Percentiles rank a stretch among this genome's conserved stretches.
Evolutionary conservation across 2,329 filamentous ascomycete species (phyloP).

Genomic region (Trichoderma brevicompactum): DNA sequence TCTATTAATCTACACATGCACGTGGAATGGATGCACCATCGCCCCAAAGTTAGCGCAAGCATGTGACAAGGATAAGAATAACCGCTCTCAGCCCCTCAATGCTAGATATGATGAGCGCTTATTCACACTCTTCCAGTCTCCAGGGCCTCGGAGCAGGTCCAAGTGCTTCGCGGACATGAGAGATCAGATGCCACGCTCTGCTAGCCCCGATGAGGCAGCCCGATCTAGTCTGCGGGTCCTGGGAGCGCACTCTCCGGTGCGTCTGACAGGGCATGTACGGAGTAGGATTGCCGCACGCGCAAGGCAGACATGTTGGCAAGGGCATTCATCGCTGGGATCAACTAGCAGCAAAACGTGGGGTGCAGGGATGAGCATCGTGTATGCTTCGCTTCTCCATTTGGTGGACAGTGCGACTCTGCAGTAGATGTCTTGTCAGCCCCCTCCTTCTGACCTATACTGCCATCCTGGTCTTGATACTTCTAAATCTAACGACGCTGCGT

Average conservation of each 20-base stretch:
- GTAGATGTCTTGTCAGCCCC: too few species aligned
- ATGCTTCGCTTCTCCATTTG: too few species aligned
- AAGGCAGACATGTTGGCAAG: too few species aligned
- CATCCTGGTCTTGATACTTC: not conserved
- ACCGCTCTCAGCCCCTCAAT: too few species aligned
- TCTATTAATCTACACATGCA: too few species aligned
- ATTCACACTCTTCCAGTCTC: not conserved
- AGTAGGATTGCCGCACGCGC: not conserved
- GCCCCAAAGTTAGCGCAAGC: not conserved
- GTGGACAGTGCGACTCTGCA: too few species aligned
- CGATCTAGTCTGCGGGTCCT: not conserved
- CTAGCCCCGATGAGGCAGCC: conserved; percentile 6
- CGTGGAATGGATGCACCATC: too few species aligned
- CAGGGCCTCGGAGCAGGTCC: not conserved
- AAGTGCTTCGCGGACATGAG: not conserved
- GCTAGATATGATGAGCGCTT: not conserved
- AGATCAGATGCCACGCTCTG: not conserved
- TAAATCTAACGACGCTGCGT: not conserved
- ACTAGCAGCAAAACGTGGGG: too few species aligned
- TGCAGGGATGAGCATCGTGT: too few species aligned
- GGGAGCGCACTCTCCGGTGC: not conserved
- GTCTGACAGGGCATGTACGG: not conserved
- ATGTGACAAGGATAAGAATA: too few species aligned
- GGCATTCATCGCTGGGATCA: too few species aligned
- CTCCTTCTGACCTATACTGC: too few species aligned